Percentiles rank a stretch among this genome's conserved stretches.
Evolutionary conservation across 352 stramenopile species (phyloP).

Genomic region (Phytophthora kernoviae): DNA sequence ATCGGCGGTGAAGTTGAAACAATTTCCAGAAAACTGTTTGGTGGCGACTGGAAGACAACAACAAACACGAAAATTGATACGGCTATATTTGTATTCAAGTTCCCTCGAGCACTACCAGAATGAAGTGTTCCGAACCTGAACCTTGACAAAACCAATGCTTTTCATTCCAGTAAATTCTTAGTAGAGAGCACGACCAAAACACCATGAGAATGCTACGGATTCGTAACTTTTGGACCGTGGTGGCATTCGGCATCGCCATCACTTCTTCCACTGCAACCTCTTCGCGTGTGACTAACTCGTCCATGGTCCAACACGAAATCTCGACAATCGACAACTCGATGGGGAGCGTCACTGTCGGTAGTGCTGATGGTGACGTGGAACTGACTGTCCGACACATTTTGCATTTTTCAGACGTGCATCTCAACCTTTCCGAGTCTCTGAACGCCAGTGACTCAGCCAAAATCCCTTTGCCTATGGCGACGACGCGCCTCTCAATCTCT

Average conservation of each 20-base stretch:
- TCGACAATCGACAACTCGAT: neutral
- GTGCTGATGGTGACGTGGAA: neutral
- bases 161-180: slow-evolving; percentile 26
- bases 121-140: no score
- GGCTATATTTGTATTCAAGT: no score
- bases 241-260: slow-evolving; percentile 9
- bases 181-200: slow-evolving; percentile 4
- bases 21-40: no score
- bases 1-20: slow-evolving; percentile 12
- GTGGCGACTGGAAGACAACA: no score
- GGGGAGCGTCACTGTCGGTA: neutral
- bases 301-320: slow-evolving; percentile 3
- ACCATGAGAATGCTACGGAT: slow-evolving; percentile 9
- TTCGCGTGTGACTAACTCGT: no score
- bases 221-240: slow-evolving; percentile 5
- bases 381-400: slow-evolving; percentile 51
- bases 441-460: slow-evolving; percentile 40
- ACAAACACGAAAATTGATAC: no score
- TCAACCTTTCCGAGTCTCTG: slow-evolving; percentile 66
- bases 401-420: slow-evolving; percentile 83
- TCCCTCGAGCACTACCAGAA: no score
- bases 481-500: slow-evolving; percentile 54
- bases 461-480: slow-evolving; percentile 49
- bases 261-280: slow-evolving; percentile 15
- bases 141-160: slow-evolving; percentile 12